Conservation (phyloP, 1,139 yeast genomes). For the Taphrina deformans region DNA sequence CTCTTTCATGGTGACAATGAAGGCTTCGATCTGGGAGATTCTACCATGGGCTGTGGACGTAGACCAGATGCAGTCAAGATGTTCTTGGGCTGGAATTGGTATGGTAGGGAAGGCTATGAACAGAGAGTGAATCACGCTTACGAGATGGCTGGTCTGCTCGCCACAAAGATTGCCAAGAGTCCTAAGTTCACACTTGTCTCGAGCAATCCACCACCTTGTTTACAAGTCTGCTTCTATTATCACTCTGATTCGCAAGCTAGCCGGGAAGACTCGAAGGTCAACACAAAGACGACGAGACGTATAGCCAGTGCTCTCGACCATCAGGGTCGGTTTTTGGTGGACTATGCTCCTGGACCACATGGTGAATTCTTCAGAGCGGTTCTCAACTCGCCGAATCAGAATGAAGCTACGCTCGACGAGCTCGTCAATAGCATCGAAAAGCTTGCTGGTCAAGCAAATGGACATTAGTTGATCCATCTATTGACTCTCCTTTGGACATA, state of each 20-base stretch:
- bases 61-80: conserved; percentile 79
- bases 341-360: conserved; percentile 73
- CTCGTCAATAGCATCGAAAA: conserved; percentile 47
- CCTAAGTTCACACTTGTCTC: conserved; percentile 57
- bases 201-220: conserved; percentile 65
- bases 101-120: conserved; percentile 60
- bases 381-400: conserved; percentile 65
- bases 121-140: conserved; percentile 71
- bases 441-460: conserved; percentile 32
- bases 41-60: conserved; percentile 92
- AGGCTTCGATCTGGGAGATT: conserved; percentile 75
- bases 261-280: conserved; percentile 37
- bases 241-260: conserved; percentile 49
- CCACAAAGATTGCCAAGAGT: conserved; percentile 48
- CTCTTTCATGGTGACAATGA: conserved; percentile 64
- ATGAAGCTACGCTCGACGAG: conserved; percentile 50
- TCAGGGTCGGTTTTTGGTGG: conserved; percentile 68
- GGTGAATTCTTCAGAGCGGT: conserved; percentile 88
- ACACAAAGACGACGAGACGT: conserved; percentile 60
- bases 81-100: conserved; percentile 78
- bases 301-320: conserved; percentile 65
- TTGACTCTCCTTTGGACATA: background rate
- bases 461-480: background rate
- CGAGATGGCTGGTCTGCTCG: conserved; percentile 62
- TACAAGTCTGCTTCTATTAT: conserved; percentile 82